Base-by-base conservation (phyloP, 2,329 filamentous ascomycete genomes). In the Emergomyces pasteurianus region DNA sequence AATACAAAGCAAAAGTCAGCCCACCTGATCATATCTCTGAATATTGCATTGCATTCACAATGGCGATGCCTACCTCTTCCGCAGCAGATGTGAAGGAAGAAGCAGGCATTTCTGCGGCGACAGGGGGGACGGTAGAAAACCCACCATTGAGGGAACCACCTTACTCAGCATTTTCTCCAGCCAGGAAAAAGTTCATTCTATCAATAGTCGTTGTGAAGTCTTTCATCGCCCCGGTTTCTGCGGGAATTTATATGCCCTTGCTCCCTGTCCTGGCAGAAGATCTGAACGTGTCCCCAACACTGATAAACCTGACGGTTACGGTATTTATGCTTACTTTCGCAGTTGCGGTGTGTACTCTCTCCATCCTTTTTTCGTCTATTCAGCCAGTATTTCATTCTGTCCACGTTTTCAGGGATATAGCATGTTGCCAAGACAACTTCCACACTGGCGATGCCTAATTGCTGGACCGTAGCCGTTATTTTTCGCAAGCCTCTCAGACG, bases 291-390 rank as follows among this genome's bases (percentile, higher is more conserved):
- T 71, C 69, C 8, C 65, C 66, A 31, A 71, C 72, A 6, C 70
- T 67, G 2, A 73, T 78, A 43, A 78, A 78, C 63, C 75, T 71
- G 2, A 77, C 77, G 0, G 75, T 79, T n/a, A 73, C 74, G 0
- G 72, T 78, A 3, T 79, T 77, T 64, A 77, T 76, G 74, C 68
- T 73, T 10, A 71, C 77, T 0, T 79, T 78, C 61, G 77, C 75
- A 18, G 58, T 79, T 3, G 55, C 55, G 55, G 55, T 57, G 31
- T 46, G 40, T 57, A 2, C 10, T 34, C 38, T 26, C 6, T 16
- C 55, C 23, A 2, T n/a, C 21, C n/a, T n/a, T n/a, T 36, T 21
- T 53, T 23, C 12, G 14, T n/a, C n/a, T n/a, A 49, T 49, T 49
- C 28, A 34, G 9, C 7, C 50, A 53, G 50, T 12, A 16, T 7